Evolutionary conservation across 305 asterid genomes (phyloP).

Genomic region (Withania somnifera): DNA sequence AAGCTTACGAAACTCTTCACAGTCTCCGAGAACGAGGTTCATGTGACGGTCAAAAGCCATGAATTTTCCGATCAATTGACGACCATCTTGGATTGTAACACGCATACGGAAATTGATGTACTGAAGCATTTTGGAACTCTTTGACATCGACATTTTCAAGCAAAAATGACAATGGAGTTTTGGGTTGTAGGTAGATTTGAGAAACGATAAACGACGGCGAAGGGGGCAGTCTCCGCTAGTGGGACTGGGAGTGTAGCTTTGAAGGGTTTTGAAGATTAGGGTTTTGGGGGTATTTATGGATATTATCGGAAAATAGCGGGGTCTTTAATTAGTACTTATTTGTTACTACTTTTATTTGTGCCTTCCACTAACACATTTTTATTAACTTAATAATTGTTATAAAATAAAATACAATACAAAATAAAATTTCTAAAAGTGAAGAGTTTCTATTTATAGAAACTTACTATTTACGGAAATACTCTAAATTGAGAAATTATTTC

Average conservation of each 20-base stretch:
- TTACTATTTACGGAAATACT: no score
- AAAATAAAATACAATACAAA: no score
- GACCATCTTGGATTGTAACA: slow-evolving; percentile 84
- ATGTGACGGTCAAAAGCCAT: slow-evolving; percentile 96
- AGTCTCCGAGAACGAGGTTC: slow-evolving; percentile 92
- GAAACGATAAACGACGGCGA: not conserved
- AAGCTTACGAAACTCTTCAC: slow-evolving; percentile 81
- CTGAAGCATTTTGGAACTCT: slow-evolving; percentile 90
- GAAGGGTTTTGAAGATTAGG: not conserved
- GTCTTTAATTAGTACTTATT: no score
- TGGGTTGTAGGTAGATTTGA: not conserved
- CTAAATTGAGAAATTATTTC: no score
- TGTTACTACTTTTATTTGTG: no score
- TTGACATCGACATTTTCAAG: slow-evolving; percentile 75
- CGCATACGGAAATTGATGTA: slow-evolving; percentile 92
- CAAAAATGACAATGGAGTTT: not conserved
- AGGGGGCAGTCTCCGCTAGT: not conserved
- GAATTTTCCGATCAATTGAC: slow-evolving; percentile 80
- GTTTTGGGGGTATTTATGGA: not conserved
- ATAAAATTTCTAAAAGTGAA: no score
- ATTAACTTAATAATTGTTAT: no score
- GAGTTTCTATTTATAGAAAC: no score
- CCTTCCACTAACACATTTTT: no score
- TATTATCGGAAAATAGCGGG: not conserved
- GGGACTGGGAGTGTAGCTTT: not conserved